Evolutionary conservation across 2,329 filamentous ascomycete species (phyloP), one percentile per base, ranked within the genome.

Genomic region (Beauveria scarabaeidicola): DNA sequence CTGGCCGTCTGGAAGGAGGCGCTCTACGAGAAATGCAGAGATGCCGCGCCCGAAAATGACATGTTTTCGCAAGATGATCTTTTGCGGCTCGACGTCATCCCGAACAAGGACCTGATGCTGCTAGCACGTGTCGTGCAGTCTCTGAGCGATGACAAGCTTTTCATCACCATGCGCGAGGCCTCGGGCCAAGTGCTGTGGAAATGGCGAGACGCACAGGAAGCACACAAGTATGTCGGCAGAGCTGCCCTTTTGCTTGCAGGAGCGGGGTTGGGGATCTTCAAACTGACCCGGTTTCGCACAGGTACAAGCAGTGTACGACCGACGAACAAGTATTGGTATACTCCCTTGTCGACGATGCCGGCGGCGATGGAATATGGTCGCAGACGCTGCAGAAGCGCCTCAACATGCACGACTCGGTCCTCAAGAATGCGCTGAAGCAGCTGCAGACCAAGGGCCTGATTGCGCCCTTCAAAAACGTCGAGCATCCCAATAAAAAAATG

Each of bases 401-500:
- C 60, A 89, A 90, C 73, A 83, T 96, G 71, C 90, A 96, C 75
- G 90, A 93, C 68, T 87, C 87, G 53, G 84, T 89, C 41, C 82
- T 97, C 67, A 89, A 89, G 66, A 88, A 88, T 67, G 86, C 86
- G 29, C 81, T 97, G 66, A 96, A 95, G 76, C 85, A 87, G 63
- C 85, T 99, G 63, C 89, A 95, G 72, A 77, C 81, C 43, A 92
- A 91, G 71, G 85, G 86, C 40, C 85, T 95, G 70, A 91, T 99
- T 72, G 89, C 89, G 68, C 85, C 87, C 61, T 91, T 97, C 75
- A 94, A 93, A 75, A 94, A 88, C 72, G 91, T 96, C 74, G 91
- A 96, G 75, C 87, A 89, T 69, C 90, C 91, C 29, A 89, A 87
- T 65, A 89, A 94, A 70, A 96, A 96, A 75, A 96, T 96, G 82